Base-by-base conservation (phyloP, 2,329 filamentous ascomycete species). In the Fusarium mundagurra region DNA sequence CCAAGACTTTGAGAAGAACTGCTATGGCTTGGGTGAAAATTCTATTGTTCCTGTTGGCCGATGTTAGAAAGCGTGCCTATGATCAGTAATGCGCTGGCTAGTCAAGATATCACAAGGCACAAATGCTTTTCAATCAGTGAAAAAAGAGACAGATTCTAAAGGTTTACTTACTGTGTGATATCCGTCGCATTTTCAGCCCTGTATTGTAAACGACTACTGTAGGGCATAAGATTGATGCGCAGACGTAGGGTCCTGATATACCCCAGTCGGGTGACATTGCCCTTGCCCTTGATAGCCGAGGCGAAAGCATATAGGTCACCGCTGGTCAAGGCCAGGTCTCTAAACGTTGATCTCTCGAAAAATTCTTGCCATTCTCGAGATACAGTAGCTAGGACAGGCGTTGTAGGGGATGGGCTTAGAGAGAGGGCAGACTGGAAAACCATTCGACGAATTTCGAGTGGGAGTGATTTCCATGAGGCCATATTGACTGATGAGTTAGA, bases 351-450 rank as follows among this genome's bases (percentile, higher is more conserved):
- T 20, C 45, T 36, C 22, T 73, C 69, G 24, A 72, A 69, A n/a
- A 72, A 69, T 27, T 17, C 41, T 60, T 72, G 62, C 71, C 71
- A 72, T 11, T 69, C 71, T 51, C 24, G 45, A 29, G 45, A 73
- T 18, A 73, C 69, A 7, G 62, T 50, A 33, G 69, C 69, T 4
- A 73, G 31, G 1, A 41, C 36, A 51, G 65, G 47, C n/a, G 43
- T 34, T 29, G 34, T 51, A 10, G 4, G 41, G 22, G 1, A n/a
- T n/a, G 41, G 22, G 9, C 22, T 3, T 17, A 6, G 41, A 43
- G 14, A 43, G 24, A n/a, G 10, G 3, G 22, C 14, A 43, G 14
- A 14, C 22, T 11, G 14, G 14, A 74, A 39, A 17, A 70, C 61
- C 27, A 54, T 14, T 12, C 57, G 57, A 36, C 66, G 72, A 63